A percentile compares a stretch with the other conserved stretches of the same genome.
Conservation (phyloP, 2,329 filamentous ascomycete genomes). For the Coleophoma crateriformis region DNA sequence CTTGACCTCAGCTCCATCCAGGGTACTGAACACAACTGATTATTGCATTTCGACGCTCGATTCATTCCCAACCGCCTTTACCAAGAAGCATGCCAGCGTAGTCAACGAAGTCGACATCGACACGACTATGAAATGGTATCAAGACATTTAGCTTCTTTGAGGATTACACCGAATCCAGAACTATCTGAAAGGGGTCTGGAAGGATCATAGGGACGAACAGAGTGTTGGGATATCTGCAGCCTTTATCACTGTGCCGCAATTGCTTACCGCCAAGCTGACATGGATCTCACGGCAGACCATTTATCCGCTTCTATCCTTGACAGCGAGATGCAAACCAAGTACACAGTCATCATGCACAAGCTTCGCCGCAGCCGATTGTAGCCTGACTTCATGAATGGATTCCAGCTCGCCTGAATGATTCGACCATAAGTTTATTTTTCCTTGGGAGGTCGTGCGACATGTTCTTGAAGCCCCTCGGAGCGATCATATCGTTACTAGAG, state of each 20-base stretch:
- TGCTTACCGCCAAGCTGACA: slow-evolving; percentile 1
- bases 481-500: no score
- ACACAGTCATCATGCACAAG: no score
- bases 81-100: not conserved
- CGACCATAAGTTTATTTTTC: no score
- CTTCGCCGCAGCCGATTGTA: no score
- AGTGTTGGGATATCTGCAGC: slow-evolving; percentile 12
- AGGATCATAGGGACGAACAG: not conserved
- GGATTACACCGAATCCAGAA: slow-evolving; percentile 4
- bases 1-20: not conserved
- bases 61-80: no score
- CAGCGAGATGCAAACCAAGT: no score
- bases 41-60: no score
- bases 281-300: not conserved
- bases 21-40: no score
- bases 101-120: slow-evolving; percentile 1
- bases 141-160: slow-evolving; percentile 4
- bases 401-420: no score
- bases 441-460: no score
- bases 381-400: no score
- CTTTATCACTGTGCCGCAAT: slow-evolving; percentile 16
- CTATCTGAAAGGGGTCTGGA: slow-evolving; percentile 2
- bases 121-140: not conserved
- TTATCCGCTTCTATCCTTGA: not conserved
- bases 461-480: no score